Evolutionary conservation across 2,329 filamentous ascomycete species (phyloP), one percentile per base, ranked within the genome.

Genomic region (Cladosporium sphaerospermum): DNA sequence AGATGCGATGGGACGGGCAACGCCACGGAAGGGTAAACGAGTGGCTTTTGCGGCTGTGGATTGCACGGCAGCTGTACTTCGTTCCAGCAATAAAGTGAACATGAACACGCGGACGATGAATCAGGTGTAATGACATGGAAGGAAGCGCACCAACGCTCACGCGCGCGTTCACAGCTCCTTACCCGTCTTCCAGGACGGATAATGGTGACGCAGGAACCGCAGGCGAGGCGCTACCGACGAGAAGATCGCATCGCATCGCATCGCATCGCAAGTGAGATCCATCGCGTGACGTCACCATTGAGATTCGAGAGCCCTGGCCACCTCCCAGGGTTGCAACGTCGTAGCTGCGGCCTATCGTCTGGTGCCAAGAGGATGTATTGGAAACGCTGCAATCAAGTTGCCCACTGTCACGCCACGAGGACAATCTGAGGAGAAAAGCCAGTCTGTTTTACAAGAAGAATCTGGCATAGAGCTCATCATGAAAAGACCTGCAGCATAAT

Each of bases 281-380:
- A 44, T 28, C 19, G 23, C 19, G 37, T 51, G 48, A 51, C 48
- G 39, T 51, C 48, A 51, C 33, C 13, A 13, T 7, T 13, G 4
- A 48, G 45, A 42, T 49, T 28, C 65, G 66, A 32, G 64, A 28
- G 23, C 23, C 23, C 23, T 28, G 23, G 23, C 23, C 4, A 28
- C 4, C 23, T 28, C 23, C 23, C 23, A 28, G 23, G 1, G 23
- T 7, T 28, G 23, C 7, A 5, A 28, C 5, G 5, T 28, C 23
- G 23, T 7, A 28, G 23, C 23, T 28, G 7, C 23, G 5, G 23
- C 5, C 23, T 28, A 7, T 28, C 23, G 7, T 28, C 23, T 7
- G 7, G 3, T 39, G 36, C 36, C 36, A 39, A 39, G 36, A 39
- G 36, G 36, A 39, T 39, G n/a, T 9, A 28, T 28, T 28, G 23